These are phyloP conservation scores for Pseudogymnoascus sp. DNA, from an alignment of 2,329 filamentous ascomycete genomes.

Conservation along the genomic window DNA sequence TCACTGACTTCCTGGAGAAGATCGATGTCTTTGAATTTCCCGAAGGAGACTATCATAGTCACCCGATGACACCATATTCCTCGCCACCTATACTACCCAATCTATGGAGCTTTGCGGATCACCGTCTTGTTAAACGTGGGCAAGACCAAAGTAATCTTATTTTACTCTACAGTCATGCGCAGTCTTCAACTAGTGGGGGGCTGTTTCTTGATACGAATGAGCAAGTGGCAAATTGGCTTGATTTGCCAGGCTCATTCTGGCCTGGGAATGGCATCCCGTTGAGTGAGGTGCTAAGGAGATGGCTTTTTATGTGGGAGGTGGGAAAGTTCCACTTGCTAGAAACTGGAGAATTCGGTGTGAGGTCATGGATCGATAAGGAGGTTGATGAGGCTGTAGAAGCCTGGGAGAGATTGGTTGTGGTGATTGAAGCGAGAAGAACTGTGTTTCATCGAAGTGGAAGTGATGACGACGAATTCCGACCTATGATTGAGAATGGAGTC, in stretches of 20 bases:
- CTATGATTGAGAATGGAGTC: background rate
- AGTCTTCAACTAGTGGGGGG: slow-evolving; percentile 1
- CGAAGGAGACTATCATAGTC: background rate
- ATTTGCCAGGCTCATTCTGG: background rate
- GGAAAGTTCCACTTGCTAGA: background rate
- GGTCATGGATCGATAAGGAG: background rate
- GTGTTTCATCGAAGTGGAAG: background rate
- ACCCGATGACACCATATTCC: background rate
- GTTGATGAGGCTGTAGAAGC: background rate
- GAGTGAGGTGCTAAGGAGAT: background rate
- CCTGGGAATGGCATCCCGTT: background rate
- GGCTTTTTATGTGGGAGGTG: background rate
- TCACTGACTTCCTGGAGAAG: background rate
- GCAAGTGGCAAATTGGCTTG: background rate
- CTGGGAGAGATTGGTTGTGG: background rate
- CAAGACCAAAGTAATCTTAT: slow-evolving; percentile 1
- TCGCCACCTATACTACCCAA: background rate
- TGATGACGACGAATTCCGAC: background rate
- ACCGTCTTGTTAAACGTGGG: background rate
- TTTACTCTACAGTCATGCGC: background rate
- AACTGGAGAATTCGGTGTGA: background rate
- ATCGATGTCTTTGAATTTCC: background rate
- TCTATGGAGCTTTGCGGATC: background rate
- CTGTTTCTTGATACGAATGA: background rate
- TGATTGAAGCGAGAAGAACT: background rate